These are phyloP conservation scores for Leccinum sublutescens DNA, from an alignment of 768 basidiomycete species.

Conservation along the genomic window DNA sequence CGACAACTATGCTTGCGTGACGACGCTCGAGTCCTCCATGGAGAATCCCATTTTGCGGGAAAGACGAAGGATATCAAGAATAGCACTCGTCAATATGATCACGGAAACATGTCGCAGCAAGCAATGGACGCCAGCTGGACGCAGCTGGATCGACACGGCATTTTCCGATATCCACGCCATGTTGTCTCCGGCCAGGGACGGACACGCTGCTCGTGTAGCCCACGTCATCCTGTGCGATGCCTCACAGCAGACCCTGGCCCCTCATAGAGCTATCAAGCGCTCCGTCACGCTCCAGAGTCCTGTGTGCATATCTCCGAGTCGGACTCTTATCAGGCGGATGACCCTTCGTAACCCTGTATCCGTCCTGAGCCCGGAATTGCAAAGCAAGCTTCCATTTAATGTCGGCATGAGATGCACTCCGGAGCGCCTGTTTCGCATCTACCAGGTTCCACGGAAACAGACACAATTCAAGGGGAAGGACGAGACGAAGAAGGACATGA, in stretches of 20 bases:
- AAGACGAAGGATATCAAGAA: constrained; percentile 24
- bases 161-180: constrained; percentile 21
- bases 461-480: not conserved
- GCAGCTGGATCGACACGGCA: constrained; percentile 21
- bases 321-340: constrained; percentile 4
- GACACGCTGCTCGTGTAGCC: not conserved
- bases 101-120: constrained; percentile 15
- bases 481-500: constrained; percentile 5
- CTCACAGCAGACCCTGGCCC: constrained; percentile 5
- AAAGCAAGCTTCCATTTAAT: constrained; percentile 20
- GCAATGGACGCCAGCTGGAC: constrained; percentile 28
- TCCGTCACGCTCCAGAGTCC: constrained; percentile 20
- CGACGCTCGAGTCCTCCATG: constrained; percentile 24
- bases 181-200: constrained; percentile 9
- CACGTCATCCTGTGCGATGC: constrained; percentile 26
- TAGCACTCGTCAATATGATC: constrained; percentile 20
- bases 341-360: constrained; percentile 16
- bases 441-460: constrained; percentile 15
- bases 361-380: not conserved
- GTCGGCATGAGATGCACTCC: constrained; percentile 13
- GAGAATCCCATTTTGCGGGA: constrained; percentile 9
- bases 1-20: constrained; percentile 39
- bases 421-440: constrained; percentile 19
- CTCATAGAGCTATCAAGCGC: constrained; percentile 1
- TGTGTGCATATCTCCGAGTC: constrained; percentile 2